phyloP scores from a whole-genome alignment of 441 rosid genomes.

The Euphorbia celastroides region DNA sequence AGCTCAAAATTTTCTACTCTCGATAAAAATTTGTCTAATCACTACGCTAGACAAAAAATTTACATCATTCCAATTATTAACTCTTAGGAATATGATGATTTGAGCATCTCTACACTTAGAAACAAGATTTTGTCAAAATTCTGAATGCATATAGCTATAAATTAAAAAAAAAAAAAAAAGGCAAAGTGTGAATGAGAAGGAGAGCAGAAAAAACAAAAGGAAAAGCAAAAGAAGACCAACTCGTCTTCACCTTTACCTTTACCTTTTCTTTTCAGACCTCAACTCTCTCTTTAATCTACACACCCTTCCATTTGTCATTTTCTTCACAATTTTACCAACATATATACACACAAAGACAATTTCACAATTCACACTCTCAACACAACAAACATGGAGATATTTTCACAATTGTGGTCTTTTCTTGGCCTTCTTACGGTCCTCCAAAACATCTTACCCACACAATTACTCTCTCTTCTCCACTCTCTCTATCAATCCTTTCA shows the following conservation, averaged over 20 bases:
- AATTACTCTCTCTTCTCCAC: slow-evolving; percentile 35
- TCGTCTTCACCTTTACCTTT: slow-evolving; percentile 37
- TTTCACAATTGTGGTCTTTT: slow-evolving; percentile 48
- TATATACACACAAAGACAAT: slow-evolving; percentile 15
- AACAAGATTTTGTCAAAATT: too few species aligned
- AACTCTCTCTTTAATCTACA: slow-evolving; percentile 30
- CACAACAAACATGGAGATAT: slow-evolving; percentile 28
- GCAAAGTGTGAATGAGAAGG: background rate
- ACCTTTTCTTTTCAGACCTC: too few species aligned
- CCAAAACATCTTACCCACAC: slow-evolving; percentile 44
- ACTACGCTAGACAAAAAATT: too few species aligned
- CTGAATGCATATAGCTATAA: background rate
- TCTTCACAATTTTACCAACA: background rate
- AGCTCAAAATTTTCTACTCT: too few species aligned
- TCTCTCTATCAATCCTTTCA: slow-evolving; percentile 40
- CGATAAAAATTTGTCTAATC: too few species aligned
- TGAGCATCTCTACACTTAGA: too few species aligned
- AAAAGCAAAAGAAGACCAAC: slow-evolving; percentile 18
- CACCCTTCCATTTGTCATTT: slow-evolving; percentile 3
- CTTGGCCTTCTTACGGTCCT: slow-evolving; percentile 47
- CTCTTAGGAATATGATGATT: too few species aligned
- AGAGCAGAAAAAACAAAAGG: too few species aligned
- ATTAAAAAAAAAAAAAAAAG: background rate
- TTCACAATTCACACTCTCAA: slow-evolving; percentile 9
- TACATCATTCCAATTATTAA: too few species aligned